Evolutionary conservation across 306 rosid species (phyloP), one percentile per base, ranked within the genome.

Genomic region (Glycine tomentella): DNA sequence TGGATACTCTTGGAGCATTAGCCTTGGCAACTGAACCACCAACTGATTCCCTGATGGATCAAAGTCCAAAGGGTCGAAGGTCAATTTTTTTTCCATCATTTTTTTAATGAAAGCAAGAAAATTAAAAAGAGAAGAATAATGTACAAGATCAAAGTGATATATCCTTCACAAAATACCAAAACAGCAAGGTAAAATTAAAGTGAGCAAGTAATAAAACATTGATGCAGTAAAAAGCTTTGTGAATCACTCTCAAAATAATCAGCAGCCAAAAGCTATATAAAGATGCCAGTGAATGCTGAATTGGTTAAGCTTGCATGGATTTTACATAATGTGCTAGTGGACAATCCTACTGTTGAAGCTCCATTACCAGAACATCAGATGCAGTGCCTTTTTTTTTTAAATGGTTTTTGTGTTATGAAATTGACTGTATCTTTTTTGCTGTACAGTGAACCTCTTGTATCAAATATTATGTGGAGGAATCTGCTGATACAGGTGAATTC

Each of bases 11-110:
- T 76, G 99, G 99, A 52, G 99, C 99, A 45, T 86, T 95, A 36
- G 99, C 98, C 11, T 86, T 95, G 89, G 99, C 99, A 73, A 95
- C 98, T 46, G 99, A 95, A 87, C 95, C 99, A 45, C 99, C 99
- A 79, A 95, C 98, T 7, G 84, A 95, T 91, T 95, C 93, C 82
- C 87, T 95, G 64, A 93, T 95, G 99, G 87, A 88, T 77, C 88
- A 93, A 78, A 36, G 48, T 20, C 99, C 99, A 38, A 91, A 91
- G 80, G 96, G 99, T 56, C 91, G 98, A 77, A 91, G 90, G 99
- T 95, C 75, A 17, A 57, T 11, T 8, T 52, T 48, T 76, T 63
- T 15, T 9, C 59, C 36, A 0, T 63, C 52, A 20, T 17, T 69
- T 45, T 48, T 80, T 71, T 49, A 17, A 38, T 48, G 50, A 8